Conservation (phyloP, 176 grass and related monocot species). For the Oryza australiensis region DNA sequence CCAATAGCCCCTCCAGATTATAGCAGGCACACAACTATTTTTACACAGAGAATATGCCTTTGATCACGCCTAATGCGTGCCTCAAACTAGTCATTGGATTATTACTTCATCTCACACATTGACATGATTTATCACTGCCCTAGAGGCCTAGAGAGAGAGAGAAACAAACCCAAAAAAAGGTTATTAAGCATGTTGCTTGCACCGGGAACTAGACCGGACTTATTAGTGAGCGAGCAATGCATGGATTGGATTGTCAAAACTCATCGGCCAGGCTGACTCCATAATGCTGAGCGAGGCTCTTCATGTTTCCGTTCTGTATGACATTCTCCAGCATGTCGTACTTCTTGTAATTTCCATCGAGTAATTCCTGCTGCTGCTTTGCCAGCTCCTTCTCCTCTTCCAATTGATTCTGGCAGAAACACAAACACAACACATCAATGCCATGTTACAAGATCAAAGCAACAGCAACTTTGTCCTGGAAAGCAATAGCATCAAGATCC, state of each 20-base stretch:
- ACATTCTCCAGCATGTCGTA: conserved; percentile 49
- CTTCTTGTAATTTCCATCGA: conserved; percentile 48
- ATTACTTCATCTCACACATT: neutral
- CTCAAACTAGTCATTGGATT: neutral
- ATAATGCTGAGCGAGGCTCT: conserved; percentile 47
- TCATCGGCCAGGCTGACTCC: conserved; percentile 36
- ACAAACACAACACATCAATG: neutral
- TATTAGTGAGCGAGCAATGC: neutral
- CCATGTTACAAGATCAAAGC: neutral
- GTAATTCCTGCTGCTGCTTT: conserved; percentile 47
- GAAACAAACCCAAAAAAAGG: too few relatives aligned
- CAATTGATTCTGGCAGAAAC: conserved; percentile 39
- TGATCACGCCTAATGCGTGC: neutral
- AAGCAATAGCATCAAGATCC: conserved; percentile 6
- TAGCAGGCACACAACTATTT: neutral
- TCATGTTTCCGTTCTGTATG: conserved; percentile 28
- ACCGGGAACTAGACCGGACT: neutral
- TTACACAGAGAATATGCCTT: neutral
- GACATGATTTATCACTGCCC: neutral
- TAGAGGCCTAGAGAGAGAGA: too few relatives aligned
- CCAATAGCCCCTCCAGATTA: neutral
- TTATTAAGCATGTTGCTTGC: neutral
- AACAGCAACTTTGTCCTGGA: neutral
- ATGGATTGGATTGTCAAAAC: neutral
- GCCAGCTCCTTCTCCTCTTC: conserved; percentile 59